Percentiles rank a stretch among this genome's conserved stretches.
These are phyloP conservation scores for Chionographis japonica DNA, from an alignment of 106 monocot species.

Conservation along the genomic window DNA sequence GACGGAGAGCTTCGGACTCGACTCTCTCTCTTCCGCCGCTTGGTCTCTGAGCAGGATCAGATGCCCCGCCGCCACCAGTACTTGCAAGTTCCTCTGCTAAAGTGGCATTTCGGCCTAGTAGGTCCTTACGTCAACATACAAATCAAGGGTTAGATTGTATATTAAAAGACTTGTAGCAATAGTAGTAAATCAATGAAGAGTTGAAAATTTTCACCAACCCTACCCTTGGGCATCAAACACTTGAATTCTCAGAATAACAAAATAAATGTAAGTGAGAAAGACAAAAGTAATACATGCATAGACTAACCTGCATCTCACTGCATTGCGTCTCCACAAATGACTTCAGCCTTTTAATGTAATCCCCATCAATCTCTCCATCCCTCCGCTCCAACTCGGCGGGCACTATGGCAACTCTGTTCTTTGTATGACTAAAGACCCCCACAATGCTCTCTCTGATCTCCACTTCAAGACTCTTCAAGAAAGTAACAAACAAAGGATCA, in stretches of 20 bases:
- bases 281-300: not conserved
- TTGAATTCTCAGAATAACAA: not conserved
- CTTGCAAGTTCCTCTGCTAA: slow-evolving; percentile 82
- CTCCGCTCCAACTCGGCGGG: slow-evolving; percentile 86
- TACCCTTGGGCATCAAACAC: too few relatives aligned
- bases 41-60: slow-evolving; percentile 41
- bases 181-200: too few relatives aligned
- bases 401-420: slow-evolving; percentile 51
- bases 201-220: too few relatives aligned
- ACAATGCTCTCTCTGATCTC: slow-evolving; percentile 75
- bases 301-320: slow-evolving; percentile 84
- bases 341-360: slow-evolving; percentile 77
- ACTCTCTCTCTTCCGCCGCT: slow-evolving; percentile 58
- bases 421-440: slow-evolving; percentile 60
- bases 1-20: slow-evolving; percentile 53
- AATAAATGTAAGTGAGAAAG: not conserved
- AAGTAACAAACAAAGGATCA: slow-evolving; percentile 53
- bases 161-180: too few relatives aligned
- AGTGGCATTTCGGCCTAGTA: slow-evolving; percentile 74
- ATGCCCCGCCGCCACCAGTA: slow-evolving; percentile 23
- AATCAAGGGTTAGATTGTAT: not conserved
- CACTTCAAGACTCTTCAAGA: slow-evolving; percentile 50
- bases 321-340: slow-evolving; percentile 88
- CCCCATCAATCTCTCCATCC: slow-evolving; percentile 61
- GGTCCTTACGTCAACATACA: slow-evolving; percentile 39